A percentile compares a stretch with the other conserved stretches of the same genome.
Evolutionary conservation across 495 filamentous ascomycete species (phyloP).

Genomic region (Aspergillus panamensis): DNA sequence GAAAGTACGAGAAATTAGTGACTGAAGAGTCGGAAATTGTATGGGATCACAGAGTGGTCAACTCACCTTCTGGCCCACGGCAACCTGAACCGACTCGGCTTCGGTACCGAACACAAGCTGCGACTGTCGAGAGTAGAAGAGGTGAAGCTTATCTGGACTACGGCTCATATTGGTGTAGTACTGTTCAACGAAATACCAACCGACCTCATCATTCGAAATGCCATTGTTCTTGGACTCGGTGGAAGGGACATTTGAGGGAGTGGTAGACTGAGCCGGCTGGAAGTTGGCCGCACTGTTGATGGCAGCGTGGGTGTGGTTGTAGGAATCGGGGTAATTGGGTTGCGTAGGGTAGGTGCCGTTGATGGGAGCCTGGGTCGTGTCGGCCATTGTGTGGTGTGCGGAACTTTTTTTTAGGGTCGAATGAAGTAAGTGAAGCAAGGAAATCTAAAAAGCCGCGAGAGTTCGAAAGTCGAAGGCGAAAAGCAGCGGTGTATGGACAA

Average conservation of each 20-base stretch:
- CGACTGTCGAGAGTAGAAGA: conserved; percentile 80
- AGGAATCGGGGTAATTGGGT: conserved; percentile 41
- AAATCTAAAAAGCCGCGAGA: conserved; percentile 14
- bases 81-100: conserved; percentile 77
- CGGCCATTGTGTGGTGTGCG: conserved; percentile 39
- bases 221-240: conserved; percentile 41
- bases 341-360: conserved; percentile 47
- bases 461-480: neutral
- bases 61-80: conserved; percentile 79
- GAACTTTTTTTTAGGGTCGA: conserved; percentile 17
- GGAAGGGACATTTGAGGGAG: conserved; percentile 40
- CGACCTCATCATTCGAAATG: conserved; percentile 80
- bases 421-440: conserved; percentile 22
- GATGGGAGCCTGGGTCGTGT: conserved; percentile 41
- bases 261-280: conserved; percentile 45
- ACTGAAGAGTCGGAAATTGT: neutral
- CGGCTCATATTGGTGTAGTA: conserved; percentile 98
- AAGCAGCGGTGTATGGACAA: conserved; percentile 4
- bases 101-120: conserved; percentile 83
- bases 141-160: conserved; percentile 84
- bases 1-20: conserved; percentile 11
- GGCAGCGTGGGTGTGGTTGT: conserved; percentile 33
- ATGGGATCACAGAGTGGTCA: conserved; percentile 3
- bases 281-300: conserved; percentile 42
- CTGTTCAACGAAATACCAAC: conserved; percentile 99